Base-by-base conservation (phyloP, 169 alveolate genomes). In the Toxoplasma gondii region DNA sequence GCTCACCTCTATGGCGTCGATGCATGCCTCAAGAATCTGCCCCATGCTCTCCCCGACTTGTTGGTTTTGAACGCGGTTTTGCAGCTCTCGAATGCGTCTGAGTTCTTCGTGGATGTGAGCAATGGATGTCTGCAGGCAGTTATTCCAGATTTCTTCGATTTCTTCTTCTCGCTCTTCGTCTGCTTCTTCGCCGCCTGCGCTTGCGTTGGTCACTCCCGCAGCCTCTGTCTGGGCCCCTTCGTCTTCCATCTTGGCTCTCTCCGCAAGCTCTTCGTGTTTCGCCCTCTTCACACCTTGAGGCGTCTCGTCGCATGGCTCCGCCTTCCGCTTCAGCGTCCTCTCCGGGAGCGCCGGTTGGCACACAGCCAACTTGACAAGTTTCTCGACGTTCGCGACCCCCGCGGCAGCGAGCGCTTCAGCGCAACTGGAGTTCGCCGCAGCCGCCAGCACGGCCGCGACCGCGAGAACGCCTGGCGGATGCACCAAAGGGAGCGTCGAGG, bases 381-480 rank as follows among this genome's bases (percentile, higher is more conserved):
- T 64, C 74, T 64, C 74, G 74, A 64, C n/a, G 29, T 19, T 27
- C n/a, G 74, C 1, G 74, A 64, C 7, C 29, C 74, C 74, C 7
- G 31, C 74, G 34, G 74, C 74, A 31, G 74, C 74, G 7, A 64
- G 74, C 34, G 74, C 74, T 31, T 64, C 74, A 1, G 74, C 74
- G 74, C 74, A 64, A n/a, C 45, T 2, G 29, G 22, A 45, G 12
- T n/a, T 78, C 44, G 16, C 34, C 19, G 69, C 90, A 24, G 90
- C 90, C 9, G 53, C 4, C 17, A 90, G 88, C 5, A 90, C 87
- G 10, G 58, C 88, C 29, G 93, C 93, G n/a, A 69, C 44, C 0
- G 88, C 93, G 10, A 90, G 93, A 24, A 36, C 24, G 44, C 49
- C 58, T 22, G 93, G 93, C n/a, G 93, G 93, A 45, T 90, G 49